Percentiles rank a stretch among this genome's conserved stretches.
These are phyloP conservation scores for Tuber borchii DNA, from an alignment of 495 filamentous ascomycete species.

Conservation along the genomic window DNA sequence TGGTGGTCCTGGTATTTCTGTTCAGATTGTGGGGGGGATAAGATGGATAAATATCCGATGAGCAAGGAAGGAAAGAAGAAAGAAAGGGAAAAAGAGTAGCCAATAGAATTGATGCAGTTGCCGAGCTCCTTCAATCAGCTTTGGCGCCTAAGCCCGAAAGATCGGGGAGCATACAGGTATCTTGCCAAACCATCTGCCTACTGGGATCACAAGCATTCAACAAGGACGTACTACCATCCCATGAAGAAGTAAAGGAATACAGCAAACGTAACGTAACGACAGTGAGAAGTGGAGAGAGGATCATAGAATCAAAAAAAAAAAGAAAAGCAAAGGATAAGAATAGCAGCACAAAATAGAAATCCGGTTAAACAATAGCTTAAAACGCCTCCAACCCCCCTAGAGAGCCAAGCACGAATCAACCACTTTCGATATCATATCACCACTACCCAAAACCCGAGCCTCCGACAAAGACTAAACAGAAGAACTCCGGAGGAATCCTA, in stretches of 20 bases:
- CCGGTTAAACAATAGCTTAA: neutral
- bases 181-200: neutral
- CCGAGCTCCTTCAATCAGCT: conserved; percentile 7
- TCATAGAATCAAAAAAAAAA: conserved; percentile 16
- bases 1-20: conserved; percentile 7
- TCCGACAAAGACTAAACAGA: neutral
- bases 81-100: conserved; percentile 2
- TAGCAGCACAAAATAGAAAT: conserved; percentile 8
- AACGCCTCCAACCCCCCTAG: conserved; percentile 18
- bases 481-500: conserved; percentile 1
- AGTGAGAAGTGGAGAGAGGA: conserved; percentile 8
- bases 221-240: neutral
- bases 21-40: neutral
- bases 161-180: conserved; percentile 9
- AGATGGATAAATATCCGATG: neutral
- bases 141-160: neutral
- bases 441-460: neutral
- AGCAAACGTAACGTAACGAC: conserved; percentile 11
- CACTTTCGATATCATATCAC: conserved; percentile 9
- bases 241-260: neutral
- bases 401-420: conserved; percentile 20
- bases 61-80: conserved; percentile 8
- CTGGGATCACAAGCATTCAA: neutral
- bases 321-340: conserved; percentile 8
- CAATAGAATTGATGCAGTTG: conserved; percentile 2